Conservation (phyloP, 169 alveolate species). For the Plasmodium gaboni region DNA sequence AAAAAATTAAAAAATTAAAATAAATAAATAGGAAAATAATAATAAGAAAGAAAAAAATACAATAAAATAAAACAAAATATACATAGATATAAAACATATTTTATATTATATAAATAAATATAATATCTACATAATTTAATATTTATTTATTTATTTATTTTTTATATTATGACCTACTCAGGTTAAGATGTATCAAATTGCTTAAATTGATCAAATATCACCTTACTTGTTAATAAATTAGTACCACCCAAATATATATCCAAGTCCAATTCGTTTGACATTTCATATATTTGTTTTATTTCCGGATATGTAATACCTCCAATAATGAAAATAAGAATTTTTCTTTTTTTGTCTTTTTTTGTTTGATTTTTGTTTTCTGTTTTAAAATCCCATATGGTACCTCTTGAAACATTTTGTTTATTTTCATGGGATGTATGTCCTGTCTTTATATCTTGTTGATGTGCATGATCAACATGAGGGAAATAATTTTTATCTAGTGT, state of each 20-base stretch:
- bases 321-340: conserved; percentile 81
- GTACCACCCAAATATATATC: conserved; percentile 89
- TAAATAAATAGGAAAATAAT: background rate
- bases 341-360: conserved; percentile 47
- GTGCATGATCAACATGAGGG: conserved; percentile 27
- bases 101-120: too few relatives aligned
- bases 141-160: too few relatives aligned
- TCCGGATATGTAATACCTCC: conserved; percentile 90
- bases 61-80: too few relatives aligned
- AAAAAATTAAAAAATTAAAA: background rate
- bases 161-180: background rate
- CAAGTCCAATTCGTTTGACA: conserved; percentile 76
- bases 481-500: conserved; percentile 29
- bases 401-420: conserved; percentile 47
- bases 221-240: conserved; percentile 32
- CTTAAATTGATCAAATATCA: conserved; percentile 35
- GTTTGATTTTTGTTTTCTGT: conserved; percentile 12
- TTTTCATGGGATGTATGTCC: conserved; percentile 3
- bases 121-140: too few relatives aligned
- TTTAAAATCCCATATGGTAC: conserved; percentile 38
- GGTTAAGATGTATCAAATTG: background rate
- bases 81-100: too few relatives aligned
- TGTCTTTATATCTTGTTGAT: background rate
- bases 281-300: conserved; percentile 81
- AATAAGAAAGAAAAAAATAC: background rate